These are phyloP conservation scores for Beauveria scarabaeidicola DNA, from an alignment of 2,329 filamentous ascomycete species.

Conservation along the genomic window DNA sequence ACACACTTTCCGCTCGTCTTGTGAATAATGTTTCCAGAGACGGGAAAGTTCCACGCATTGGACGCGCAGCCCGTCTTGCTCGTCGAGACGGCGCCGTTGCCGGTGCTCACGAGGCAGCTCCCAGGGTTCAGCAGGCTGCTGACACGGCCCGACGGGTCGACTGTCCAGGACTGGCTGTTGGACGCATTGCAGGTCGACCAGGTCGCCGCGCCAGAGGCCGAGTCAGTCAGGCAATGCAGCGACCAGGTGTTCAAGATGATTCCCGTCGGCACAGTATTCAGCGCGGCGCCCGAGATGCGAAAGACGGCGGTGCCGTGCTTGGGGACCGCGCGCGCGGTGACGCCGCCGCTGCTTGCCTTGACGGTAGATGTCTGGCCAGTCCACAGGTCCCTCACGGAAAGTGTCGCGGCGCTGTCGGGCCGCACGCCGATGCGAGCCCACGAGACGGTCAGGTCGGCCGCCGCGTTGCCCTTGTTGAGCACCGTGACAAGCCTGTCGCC, in stretches of 20 bases:
- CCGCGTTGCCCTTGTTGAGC: constrained; percentile 29
- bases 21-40: constrained; percentile 33
- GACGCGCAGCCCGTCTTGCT: background rate
- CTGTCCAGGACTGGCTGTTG: constrained; percentile 34
- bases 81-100: constrained; percentile 8
- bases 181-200: constrained; percentile 27
- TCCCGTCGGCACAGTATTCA: constrained; percentile 29
- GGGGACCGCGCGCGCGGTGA: background rate
- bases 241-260: constrained; percentile 39
- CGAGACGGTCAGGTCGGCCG: constrained; percentile 21
- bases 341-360: constrained; percentile 18
- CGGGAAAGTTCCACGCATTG: constrained; percentile 30
- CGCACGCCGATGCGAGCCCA: constrained; percentile 26
- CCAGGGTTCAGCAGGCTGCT: constrained; percentile 25
- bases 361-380: constrained; percentile 21
- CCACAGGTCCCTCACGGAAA: constrained; percentile 31
- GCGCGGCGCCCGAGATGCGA: constrained; percentile 25
- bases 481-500: constrained; percentile 36
- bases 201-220: constrained; percentile 14
- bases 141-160: constrained; percentile 22
- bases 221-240: constrained; percentile 25
- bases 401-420: constrained; percentile 16
- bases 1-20: constrained; percentile 25
- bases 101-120: constrained; percentile 19
- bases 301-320: constrained; percentile 31